Evolutionary conservation across 2,329 filamentous ascomycete species (phyloP), one percentile per base, ranked within the genome.

Genomic region (Shiraia sp.): DNA sequence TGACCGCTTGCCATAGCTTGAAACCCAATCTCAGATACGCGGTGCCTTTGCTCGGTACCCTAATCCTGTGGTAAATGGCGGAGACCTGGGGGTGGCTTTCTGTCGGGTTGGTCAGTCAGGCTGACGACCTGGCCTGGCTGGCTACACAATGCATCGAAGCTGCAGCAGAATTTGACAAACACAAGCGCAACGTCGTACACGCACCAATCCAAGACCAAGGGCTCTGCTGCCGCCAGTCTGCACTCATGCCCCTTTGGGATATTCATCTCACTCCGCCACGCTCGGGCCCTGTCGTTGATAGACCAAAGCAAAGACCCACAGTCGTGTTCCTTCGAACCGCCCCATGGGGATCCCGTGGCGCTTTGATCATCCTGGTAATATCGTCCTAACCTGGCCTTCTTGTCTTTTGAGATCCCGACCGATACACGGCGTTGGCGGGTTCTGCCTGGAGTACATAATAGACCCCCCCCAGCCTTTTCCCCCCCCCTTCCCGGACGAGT

Each of bases 381-480:
- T 40, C 45, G 44, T 47, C 42, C 40, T 35, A 35, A 25, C 35
- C 38, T 43, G 14, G 31, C 24, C 26, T 35, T 34, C 25, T 40
- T 36, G 44, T 37, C 36, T 49, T 46, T 49, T 40, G 40, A 43
- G 16, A 28, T 22, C 29, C 26, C 34, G 39, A 40, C 34, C 42
- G 34, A 40, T 29, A 34, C 32, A 45, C 23, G 29, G 32, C 31
- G 40, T 46, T 40, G 32, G 45, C 38, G 36, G 40, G 40, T n/a
- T n/a, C n/a, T n/a, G n/a, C n/a, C 49, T 50, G 33, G 39, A 52
- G 53, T 64, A 65, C 55, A 59, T 57, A n/a, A 61, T 65, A 65
- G 55, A 58, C 53, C 60, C 50, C 46, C 55, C 40, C 31, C 43
- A 28, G n/a, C n/a, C n/a, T n/a, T n/a, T n/a, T n/a, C n/a, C n/a